A percentile compares a stretch with the other conserved stretches of the same genome.
Conservation (phyloP, 345 rosid species). For the Pelargonium nanum region DNA sequence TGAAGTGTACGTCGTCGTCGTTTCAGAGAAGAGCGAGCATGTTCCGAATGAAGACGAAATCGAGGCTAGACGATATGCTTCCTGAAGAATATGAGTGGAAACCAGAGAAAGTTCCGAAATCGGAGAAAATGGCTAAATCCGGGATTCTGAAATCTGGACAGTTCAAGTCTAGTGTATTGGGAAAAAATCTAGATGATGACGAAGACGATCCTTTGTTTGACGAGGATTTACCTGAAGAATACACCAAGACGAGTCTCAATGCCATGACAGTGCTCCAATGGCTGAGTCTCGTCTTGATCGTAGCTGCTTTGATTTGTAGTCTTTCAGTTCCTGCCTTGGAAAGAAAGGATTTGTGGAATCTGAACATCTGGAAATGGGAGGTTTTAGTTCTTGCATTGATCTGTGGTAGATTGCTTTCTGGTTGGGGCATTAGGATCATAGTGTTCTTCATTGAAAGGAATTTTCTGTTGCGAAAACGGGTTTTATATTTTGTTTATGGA, state of each 20-base stretch:
- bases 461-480: slow-evolving; percentile 52
- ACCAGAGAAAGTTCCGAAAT: slow-evolving; percentile 31
- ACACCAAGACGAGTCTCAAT: slow-evolving; percentile 22
- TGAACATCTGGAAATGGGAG: slow-evolving; percentile 64
- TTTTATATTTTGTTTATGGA: slow-evolving; percentile 63
- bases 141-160: background rate
- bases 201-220: slow-evolving; percentile 53
- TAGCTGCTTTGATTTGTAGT: slow-evolving; percentile 30
- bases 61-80: slow-evolving; percentile 64
- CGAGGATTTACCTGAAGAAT: slow-evolving; percentile 54
- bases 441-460: slow-evolving; percentile 63
- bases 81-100: slow-evolving; percentile 34
- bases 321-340: slow-evolving; percentile 29
- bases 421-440: slow-evolving; percentile 45
- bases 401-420: slow-evolving; percentile 61
- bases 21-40: slow-evolving; percentile 31
- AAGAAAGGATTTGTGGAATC: slow-evolving; percentile 23
- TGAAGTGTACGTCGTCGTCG: slow-evolving; percentile 39
- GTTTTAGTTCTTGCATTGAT: slow-evolving; percentile 48
- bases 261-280: slow-evolving; percentile 35
- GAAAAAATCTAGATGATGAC: slow-evolving; percentile 17
- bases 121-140: no score
- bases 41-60: slow-evolving; percentile 44
- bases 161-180: background rate
- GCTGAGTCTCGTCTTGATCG: slow-evolving; percentile 38